Evolutionary conservation across 139 green algal genomes (phyloP).

Genomic region (Microglena sp.): DNA sequence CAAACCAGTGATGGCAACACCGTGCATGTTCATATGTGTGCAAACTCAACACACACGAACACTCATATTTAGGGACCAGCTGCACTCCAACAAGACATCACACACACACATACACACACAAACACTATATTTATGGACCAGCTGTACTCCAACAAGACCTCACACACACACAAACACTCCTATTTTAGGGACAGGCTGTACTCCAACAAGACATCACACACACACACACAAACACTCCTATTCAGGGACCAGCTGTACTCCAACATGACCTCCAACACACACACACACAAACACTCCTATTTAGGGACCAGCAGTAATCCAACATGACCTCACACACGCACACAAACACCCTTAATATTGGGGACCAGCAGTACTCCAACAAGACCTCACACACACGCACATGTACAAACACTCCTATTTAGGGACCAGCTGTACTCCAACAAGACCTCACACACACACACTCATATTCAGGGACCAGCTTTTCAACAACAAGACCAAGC

Average conservation of each 20-base stretch:
- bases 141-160: conserved; percentile 35
- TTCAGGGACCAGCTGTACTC: no score
- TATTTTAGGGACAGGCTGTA: conserved; percentile 42
- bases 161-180: conserved; percentile 20
- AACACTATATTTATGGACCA: conserved; percentile 26
- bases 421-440: neutral
- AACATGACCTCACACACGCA: neutral
- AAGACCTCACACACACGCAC: no score
- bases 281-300: no score
- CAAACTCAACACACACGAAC: neutral
- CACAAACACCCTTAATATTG: conserved; percentile 1
- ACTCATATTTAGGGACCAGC: neutral
- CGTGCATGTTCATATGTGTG: no score
- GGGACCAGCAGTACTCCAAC: no score
- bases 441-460: neutral
- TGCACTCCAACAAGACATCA: neutral
- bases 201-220: conserved; percentile 30
- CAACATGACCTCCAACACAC: neutral
- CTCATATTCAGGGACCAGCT: conserved; percentile 35
- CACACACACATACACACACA: neutral
- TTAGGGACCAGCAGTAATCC: no score
- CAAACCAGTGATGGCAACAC: no score
- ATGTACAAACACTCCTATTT: neutral
- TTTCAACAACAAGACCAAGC: conserved; percentile 29
- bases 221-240: no score